These are phyloP conservation scores for Cryptococcus jaspeensis DNA, from an alignment of 1,284 basidiomycete species.

Conservation along the genomic window DNA sequence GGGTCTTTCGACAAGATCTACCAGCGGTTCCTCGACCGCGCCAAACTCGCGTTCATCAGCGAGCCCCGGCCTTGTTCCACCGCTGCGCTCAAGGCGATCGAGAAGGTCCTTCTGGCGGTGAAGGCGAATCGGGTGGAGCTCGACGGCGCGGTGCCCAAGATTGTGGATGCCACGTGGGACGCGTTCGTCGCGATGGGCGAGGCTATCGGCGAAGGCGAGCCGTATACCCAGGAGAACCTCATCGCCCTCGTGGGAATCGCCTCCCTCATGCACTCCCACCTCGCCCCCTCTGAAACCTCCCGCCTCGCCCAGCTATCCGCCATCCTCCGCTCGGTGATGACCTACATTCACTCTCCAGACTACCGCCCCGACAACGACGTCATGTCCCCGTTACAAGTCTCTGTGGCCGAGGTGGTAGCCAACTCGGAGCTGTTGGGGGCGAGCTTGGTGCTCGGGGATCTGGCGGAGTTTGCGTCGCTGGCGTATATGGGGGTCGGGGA, in stretches of 20 bases:
- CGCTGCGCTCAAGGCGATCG: slow-evolving; percentile 75
- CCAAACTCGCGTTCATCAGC: slow-evolving; percentile 66
- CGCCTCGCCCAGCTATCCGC: slow-evolving; percentile 67
- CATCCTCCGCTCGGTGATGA: slow-evolving; percentile 76
- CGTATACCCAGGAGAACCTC: slow-evolving; percentile 84
- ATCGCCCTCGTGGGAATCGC: slow-evolving; percentile 56
- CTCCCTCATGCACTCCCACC: slow-evolving; percentile 29
- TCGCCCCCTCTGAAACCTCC: slow-evolving; percentile 59
- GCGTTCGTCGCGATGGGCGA: slow-evolving; percentile 67
- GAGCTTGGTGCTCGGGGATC: slow-evolving; percentile 72
- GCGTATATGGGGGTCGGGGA: slow-evolving; percentile 76
- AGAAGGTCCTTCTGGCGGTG: slow-evolving; percentile 67
- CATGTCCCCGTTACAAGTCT: slow-evolving; percentile 76
- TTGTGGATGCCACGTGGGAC: slow-evolving; percentile 64
- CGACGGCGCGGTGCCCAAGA: slow-evolving; percentile 47
- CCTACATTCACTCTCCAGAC: slow-evolving; percentile 77
- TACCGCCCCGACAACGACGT: slow-evolving; percentile 82
- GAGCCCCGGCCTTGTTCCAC: slow-evolving; percentile 71
- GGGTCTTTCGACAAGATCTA: slow-evolving; percentile 68
- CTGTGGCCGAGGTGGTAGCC: slow-evolving; percentile 68
- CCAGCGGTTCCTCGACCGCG: slow-evolving; percentile 67
- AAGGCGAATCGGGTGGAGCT: slow-evolving; percentile 45
- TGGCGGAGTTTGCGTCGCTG: slow-evolving; percentile 80
- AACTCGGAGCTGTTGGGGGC: slow-evolving; percentile 57
- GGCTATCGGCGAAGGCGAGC: slow-evolving; percentile 51